phyloP scores from a whole-genome alignment of 805 yeast species.

The Metschnikowia henanensis region DNA sequence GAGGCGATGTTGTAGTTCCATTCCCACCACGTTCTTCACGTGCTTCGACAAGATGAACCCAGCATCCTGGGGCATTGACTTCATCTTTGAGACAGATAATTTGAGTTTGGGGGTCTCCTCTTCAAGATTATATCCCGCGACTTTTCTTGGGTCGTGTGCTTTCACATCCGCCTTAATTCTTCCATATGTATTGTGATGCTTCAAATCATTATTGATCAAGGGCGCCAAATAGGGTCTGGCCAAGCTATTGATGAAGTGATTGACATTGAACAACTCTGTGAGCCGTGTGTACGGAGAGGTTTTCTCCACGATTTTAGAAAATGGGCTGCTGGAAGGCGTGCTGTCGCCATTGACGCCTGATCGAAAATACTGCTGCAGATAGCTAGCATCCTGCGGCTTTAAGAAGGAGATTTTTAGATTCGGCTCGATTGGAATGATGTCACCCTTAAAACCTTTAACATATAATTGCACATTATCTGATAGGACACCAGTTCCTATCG shows the following conservation, averaged over 20 bases:
- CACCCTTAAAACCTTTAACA: slow-evolving; percentile 62
- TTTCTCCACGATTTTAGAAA: slow-evolving; percentile 55
- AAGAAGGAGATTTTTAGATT: slow-evolving; percentile 44
- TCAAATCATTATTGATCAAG: slow-evolving; percentile 75
- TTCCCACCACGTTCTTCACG: slow-evolving; percentile 55
- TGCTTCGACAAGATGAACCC: slow-evolving; percentile 33
- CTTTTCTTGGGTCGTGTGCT: slow-evolving; percentile 7
- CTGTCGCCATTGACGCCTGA: slow-evolving; percentile 17
- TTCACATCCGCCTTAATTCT: slow-evolving; percentile 23
- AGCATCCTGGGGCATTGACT: slow-evolving; percentile 33
- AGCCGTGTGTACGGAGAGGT: slow-evolving; percentile 76
- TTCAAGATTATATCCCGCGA: slow-evolving; percentile 12
- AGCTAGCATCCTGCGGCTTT: slow-evolving; percentile 46
- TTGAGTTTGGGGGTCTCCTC: slow-evolving; percentile 12
- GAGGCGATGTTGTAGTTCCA: slow-evolving; percentile 84
- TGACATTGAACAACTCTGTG: slow-evolving; percentile 92
- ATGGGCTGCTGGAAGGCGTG: slow-evolving; percentile 28
- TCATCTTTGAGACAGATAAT: slow-evolving; percentile 17
- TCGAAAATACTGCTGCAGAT: slow-evolving; percentile 44
- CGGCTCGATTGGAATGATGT: slow-evolving; percentile 49
- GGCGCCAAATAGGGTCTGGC: slow-evolving; percentile 96
- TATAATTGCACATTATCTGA: slow-evolving; percentile 54
- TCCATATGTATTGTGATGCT: slow-evolving; percentile 56
- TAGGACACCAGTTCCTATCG: slow-evolving; percentile 71
- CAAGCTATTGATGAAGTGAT: slow-evolving; percentile 85